A percentile compares a stretch with the other conserved stretches of the same genome.
Evolutionary conservation across 2,329 filamentous ascomycete species (phyloP).

Genomic region (Truncatella angustata): DNA sequence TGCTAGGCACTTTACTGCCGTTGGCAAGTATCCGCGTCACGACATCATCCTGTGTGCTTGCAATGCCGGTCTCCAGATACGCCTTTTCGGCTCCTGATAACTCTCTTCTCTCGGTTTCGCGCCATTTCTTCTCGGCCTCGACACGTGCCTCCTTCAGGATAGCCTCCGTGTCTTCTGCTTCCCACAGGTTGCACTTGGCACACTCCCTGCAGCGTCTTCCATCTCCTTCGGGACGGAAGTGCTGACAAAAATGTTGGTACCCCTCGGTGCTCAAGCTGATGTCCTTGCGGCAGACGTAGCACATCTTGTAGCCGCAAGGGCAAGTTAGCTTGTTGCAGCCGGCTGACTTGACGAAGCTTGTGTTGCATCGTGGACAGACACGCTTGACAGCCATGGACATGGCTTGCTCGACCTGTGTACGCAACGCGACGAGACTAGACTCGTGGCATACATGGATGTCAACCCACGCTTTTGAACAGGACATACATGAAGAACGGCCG

Average conservation of each 20-base stretch:
- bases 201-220: slow-evolving; percentile 72
- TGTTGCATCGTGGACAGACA: slow-evolving; percentile 87
- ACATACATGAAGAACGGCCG: slow-evolving; percentile 70
- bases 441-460: slow-evolving; percentile 92
- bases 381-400: slow-evolving; percentile 94
- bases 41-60: slow-evolving; percentile 16
- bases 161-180: slow-evolving; percentile 69
- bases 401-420: slow-evolving; percentile 86
- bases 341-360: slow-evolving; percentile 86
- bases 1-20: slow-evolving; percentile 20
- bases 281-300: slow-evolving; percentile 88
- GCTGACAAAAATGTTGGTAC: slow-evolving; percentile 93
- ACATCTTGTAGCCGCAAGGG: slow-evolving; percentile 96
- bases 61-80: slow-evolving; percentile 54
- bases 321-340: slow-evolving; percentile 98
- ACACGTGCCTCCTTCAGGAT: slow-evolving; percentile 68
- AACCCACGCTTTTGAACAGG: slow-evolving; percentile 78
- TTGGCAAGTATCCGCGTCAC: slow-evolving; percentile 15
- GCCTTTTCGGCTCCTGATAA: slow-evolving; percentile 54
- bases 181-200: slow-evolving; percentile 75
- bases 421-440: slow-evolving; percentile 74
- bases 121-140: slow-evolving; percentile 71
- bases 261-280: slow-evolving; percentile 63
- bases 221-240: slow-evolving; percentile 82
- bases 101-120: slow-evolving; percentile 59